phyloP scores from a whole-genome alignment of 441 rosid genomes.

The Adansonia rubrostipa region DNA sequence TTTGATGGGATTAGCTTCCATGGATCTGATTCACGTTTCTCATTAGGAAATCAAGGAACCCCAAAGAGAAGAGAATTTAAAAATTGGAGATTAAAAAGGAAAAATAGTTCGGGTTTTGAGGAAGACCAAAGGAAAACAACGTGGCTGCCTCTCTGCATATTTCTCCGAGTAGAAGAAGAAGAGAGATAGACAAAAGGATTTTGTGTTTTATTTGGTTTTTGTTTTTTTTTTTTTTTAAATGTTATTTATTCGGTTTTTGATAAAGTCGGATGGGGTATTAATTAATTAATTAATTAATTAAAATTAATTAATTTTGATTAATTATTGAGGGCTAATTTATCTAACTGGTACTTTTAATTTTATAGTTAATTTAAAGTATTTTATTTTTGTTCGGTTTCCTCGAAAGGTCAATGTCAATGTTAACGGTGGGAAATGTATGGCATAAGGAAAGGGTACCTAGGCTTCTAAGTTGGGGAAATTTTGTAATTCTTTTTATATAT shows the following conservation, averaged over 20 bases:
- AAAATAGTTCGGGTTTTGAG: not conserved
- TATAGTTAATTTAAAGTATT: no score
- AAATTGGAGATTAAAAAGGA: not conserved
- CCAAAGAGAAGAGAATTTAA: not conserved
- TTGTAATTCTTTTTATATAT: not conserved
- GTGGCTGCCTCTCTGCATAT: slow-evolving; percentile 23
- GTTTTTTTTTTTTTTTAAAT: not conserved
- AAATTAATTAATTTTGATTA: no score
- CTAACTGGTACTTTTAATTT: not conserved
- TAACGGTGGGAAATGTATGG: slow-evolving; percentile 10
- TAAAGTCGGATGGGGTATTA: no score
- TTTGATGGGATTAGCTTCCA: slow-evolving; percentile 6
- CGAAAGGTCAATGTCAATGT: slow-evolving; percentile 20
- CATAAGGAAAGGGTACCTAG: slow-evolving; percentile 7
- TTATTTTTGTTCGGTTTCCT: not conserved
- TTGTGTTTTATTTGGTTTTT: slow-evolving; percentile 12
- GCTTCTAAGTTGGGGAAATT: not conserved
- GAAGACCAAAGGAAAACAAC: slow-evolving; percentile 22
- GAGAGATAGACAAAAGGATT: not conserved
- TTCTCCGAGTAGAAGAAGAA: not conserved
- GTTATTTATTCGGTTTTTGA: not conserved
- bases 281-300: no score
- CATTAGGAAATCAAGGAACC: slow-evolving; percentile 19
- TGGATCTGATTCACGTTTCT: slow-evolving; percentile 37
- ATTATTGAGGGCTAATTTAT: not conserved